Evolutionary conservation across 1,139 yeast species (phyloP).

Genomic region (Blastobotrys capitulatus): DNA sequence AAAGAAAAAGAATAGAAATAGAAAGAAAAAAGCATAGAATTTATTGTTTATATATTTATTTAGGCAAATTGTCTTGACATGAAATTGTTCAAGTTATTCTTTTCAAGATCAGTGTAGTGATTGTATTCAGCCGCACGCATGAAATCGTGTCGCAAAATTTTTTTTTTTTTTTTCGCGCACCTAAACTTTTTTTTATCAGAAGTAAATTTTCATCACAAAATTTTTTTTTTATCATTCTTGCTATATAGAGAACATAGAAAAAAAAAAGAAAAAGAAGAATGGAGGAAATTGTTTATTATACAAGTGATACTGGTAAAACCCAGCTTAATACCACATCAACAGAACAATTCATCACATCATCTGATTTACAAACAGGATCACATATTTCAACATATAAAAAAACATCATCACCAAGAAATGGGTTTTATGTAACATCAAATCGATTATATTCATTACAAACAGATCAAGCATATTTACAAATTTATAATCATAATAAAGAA

Average conservation of each 20-base stretch:
- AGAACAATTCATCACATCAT: constrained; percentile 21
- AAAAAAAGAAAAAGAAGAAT: neutral
- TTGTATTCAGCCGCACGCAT: neutral
- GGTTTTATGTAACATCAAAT: constrained; percentile 44
- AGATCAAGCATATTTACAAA: constrained; percentile 67
- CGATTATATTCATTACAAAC: constrained; percentile 57
- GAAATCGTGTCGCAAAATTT: neutral
- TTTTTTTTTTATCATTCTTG: neutral
- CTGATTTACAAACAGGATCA: constrained; percentile 25
- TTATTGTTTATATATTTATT: no score
- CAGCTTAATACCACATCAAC: constrained; percentile 12
- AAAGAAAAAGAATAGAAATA: neutral
- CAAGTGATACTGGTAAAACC: constrained; percentile 19
- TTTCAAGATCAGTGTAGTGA: no score
- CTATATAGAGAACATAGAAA: neutral
- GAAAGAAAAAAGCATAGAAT: neutral
- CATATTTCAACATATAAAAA: constrained; percentile 25
- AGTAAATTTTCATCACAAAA: neutral
- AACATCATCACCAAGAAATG: constrained; percentile 38
- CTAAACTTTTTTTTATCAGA: neutral
- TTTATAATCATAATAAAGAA: constrained; percentile 74
- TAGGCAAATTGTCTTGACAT: no score
- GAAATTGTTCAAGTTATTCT: no score
- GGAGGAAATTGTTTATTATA: constrained; percentile 25
- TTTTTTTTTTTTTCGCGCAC: neutral